Percentiles rank a stretch among this genome's conserved stretches.
These are phyloP conservation scores for Drosera capensis DNA, from an alignment of 148 eudicot genomes.

Conservation along the genomic window DNA sequence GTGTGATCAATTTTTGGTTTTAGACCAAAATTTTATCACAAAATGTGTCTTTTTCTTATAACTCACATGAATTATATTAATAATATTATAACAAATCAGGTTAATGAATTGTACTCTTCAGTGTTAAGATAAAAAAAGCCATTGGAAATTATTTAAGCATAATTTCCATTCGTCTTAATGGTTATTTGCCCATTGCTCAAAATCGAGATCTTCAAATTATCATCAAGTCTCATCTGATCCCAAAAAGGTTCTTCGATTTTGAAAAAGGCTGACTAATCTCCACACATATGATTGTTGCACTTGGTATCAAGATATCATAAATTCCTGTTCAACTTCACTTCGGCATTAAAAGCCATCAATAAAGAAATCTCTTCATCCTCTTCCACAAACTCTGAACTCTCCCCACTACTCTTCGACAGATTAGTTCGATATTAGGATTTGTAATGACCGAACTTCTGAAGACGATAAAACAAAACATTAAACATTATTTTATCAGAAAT, in stretches of 20 bases:
- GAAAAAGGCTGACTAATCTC: background rate
- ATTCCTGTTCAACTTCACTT: conserved; percentile 1
- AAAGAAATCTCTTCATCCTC: background rate
- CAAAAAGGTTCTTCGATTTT: background rate
- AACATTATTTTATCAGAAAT: no score
- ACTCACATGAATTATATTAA: no score
- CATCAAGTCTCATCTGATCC: conserved; percentile 3
- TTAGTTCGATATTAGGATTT: background rate
- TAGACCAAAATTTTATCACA: no score
- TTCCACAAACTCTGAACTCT: conserved; percentile 2
- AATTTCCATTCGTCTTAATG: no score
- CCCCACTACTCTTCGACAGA: background rate
- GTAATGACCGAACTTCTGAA: conserved; percentile 6
- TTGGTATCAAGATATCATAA: conserved; percentile 1
- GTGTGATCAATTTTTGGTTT: no score
- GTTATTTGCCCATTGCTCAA: conserved; percentile 1
- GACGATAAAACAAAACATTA: conserved; percentile 4
- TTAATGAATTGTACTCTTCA: no score
- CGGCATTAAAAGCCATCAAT: conserved; percentile 2
- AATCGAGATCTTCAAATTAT: background rate
- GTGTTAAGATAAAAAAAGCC: no score
- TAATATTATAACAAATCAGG: no score
- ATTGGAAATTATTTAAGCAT: no score
- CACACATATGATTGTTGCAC: conserved; percentile 3
- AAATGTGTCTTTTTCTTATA: no score